phyloP scores from a whole-genome alignment of 2,329 filamentous ascomycete genomes.

The Ophiocordyceps camponoti-floridani region DNA sequence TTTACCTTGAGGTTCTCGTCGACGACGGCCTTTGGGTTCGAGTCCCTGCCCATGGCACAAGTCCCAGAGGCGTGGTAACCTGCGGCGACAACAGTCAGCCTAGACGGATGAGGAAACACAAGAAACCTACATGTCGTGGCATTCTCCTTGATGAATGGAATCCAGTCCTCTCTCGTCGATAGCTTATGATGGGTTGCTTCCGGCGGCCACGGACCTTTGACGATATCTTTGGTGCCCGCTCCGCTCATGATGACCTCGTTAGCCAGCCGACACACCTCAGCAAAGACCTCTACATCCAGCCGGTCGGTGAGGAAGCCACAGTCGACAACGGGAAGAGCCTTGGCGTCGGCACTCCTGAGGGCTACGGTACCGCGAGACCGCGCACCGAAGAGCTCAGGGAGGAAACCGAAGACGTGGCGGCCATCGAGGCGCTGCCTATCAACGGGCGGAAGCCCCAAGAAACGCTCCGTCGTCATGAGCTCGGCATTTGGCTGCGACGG shows the following conservation, averaged over 20 bases:
- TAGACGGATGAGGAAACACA: no score
- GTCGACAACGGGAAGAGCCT: constrained; percentile 35
- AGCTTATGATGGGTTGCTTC: constrained; percentile 31
- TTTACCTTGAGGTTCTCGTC: constrained; percentile 29
- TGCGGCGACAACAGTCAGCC: constrained; percentile 4
- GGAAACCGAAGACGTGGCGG: constrained; percentile 38
- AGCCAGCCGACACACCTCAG: constrained; percentile 36
- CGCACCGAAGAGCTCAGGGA: constrained; percentile 38
- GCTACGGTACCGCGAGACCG: constrained; percentile 36
- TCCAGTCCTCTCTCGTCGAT: constrained; percentile 38
- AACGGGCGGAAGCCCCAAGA: constrained; percentile 41
- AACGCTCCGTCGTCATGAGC: constrained; percentile 44
- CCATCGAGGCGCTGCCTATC: constrained; percentile 31
- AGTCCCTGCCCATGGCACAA: constrained; percentile 32
- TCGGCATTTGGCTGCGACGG: constrained; percentile 40
- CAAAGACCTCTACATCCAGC: constrained; percentile 38
- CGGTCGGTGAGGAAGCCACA: constrained; percentile 39
- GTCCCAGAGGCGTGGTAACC: constrained; percentile 40
- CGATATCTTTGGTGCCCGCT: constrained; percentile 35
- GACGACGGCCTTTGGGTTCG: constrained; percentile 17
- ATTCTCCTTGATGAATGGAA: constrained; percentile 34
- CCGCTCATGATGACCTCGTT: constrained; percentile 44
- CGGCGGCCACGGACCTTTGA: constrained; percentile 41
- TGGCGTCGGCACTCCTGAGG: constrained; percentile 27
- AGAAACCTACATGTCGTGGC: constrained; percentile 39